phyloP scores from a whole-genome alignment of 2,329 filamentous ascomycete species.

The Colletotrichum lindemuthianum region DNA sequence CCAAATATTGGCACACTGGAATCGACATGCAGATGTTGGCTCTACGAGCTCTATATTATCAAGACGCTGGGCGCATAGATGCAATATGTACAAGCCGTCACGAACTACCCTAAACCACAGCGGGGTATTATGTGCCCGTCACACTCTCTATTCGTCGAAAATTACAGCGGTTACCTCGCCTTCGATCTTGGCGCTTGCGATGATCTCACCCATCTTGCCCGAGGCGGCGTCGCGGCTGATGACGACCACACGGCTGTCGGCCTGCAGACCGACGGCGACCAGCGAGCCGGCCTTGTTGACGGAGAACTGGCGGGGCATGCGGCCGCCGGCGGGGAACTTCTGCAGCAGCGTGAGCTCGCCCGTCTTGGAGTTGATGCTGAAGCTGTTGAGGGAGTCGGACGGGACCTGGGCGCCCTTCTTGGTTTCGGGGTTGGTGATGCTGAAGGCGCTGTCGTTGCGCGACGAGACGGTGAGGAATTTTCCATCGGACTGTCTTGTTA shows the following conservation, averaged over 20 bases:
- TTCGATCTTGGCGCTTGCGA: constrained; percentile 53
- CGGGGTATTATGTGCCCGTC: no score
- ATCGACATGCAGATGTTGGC: no score
- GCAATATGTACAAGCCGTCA: no score
- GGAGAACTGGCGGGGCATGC: constrained; percentile 73
- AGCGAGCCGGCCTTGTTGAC: constrained; percentile 72
- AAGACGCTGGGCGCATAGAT: no score
- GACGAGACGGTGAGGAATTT: constrained; percentile 75
- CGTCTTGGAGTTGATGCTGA: constrained; percentile 62
- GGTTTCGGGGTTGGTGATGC: constrained; percentile 57
- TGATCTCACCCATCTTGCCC: constrained; percentile 63
- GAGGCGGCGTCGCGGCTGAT: constrained; percentile 67
- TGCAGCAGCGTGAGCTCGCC: constrained; percentile 67
- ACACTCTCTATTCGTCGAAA: constrained; percentile 53
- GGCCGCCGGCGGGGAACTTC: constrained; percentile 71
- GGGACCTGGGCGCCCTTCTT: constrained; percentile 48
- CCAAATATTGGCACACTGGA: no score
- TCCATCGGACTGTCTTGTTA: constrained; percentile 59
- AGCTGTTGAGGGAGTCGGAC: constrained; percentile 74
- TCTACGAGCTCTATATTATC: no score
- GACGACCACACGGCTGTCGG: constrained; percentile 68
- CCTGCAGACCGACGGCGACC: constrained; percentile 74
- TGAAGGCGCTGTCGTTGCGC: constrained; percentile 68
- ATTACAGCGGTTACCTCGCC: constrained; percentile 59
- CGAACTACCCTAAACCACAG: no score